Base-by-base conservation (phyloP, 352 stramenopile genomes). In the Blastocystis sp. region DNA sequence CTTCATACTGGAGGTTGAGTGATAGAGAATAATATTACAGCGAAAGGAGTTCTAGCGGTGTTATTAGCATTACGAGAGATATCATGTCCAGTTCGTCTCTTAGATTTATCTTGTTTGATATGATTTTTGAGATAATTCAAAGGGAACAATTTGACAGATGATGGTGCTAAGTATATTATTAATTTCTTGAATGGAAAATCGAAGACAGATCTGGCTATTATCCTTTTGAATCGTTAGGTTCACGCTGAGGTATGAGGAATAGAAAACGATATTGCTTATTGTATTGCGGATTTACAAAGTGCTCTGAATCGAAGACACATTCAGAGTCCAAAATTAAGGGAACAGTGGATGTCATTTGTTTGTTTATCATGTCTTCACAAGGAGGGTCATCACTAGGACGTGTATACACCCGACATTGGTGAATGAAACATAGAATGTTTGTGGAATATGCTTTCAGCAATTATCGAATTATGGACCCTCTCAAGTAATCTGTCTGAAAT, bases 331-430 rank as follows among this genome's bases (percentile, higher is more conserved):
- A 80, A 80, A 29, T 39, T 80, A 11, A 27, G 43, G 32, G 69
- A 80, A 35, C 69, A 80, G n/a, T 80, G 69, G 69, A 24, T 80
- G n/a, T 80, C 61, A 32, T 80, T 80, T 80, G 69, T 80, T 80
- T 39, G 51, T 35, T 69, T 16, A 27, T 61, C 35, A 63, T 63
- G 69, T 32, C 11, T 59, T 63, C 24, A 61, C 24, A 80, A 42
- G 21, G 21, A 59, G 46, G 35, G 19, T 58, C 12, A 75, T 19
- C n/a, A 51, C 37, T n/a, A 24, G 63, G 39, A 46, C 19, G 24
- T 24, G 3, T 63, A 63, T 58, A 35, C 16, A 43, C 7, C 46
- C 16, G 24, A 35, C 21, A 63, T 11, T 11, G 14, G 5, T 27
- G 24, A 11, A 27, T 78, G 14, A 61, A 32, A 16, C 14, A 37